These are phyloP conservation scores for Hypomontagnella submonticulosa DNA, from an alignment of 495 filamentous ascomycete species.

Conservation along the genomic window DNA sequence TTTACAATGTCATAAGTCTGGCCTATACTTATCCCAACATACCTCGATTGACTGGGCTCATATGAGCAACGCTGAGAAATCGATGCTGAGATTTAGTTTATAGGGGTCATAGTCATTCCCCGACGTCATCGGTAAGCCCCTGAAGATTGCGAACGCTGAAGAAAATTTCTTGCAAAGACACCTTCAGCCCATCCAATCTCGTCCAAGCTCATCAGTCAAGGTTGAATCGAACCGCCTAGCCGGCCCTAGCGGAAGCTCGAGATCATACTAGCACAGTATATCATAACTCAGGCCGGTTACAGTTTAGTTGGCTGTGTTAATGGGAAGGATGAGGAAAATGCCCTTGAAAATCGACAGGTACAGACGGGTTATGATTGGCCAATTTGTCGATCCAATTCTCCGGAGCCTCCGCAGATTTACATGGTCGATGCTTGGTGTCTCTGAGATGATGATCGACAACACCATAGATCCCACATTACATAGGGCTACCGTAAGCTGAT, in stretches of 20 bases:
- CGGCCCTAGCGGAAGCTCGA: constrained; percentile 18
- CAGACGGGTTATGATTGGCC: constrained; percentile 26
- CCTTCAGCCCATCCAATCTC: neutral
- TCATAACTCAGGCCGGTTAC: constrained; percentile 17
- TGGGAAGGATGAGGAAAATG: constrained; percentile 1
- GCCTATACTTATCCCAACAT: neutral
- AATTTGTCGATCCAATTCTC: constrained; percentile 25
- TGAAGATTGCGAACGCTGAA: constrained; percentile 4
- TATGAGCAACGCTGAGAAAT: too few relatives aligned
- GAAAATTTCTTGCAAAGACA: neutral
- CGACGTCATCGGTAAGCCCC: constrained; percentile 18
- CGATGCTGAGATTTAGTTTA: too few relatives aligned
- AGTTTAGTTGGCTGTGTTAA: constrained; percentile 10
- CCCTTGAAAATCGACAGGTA: constrained; percentile 29
- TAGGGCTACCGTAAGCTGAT: constrained; percentile 25
- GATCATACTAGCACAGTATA: constrained; percentile 5
- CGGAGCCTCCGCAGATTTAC: constrained; percentile 40
- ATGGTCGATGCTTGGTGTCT: constrained; percentile 24
- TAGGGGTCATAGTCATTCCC: constrained; percentile 7
- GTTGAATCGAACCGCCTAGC: constrained; percentile 14
- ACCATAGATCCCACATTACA: constrained; percentile 10
- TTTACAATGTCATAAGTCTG: too few relatives aligned
- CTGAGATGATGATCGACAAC: constrained; percentile 39
- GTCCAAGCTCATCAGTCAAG: constrained; percentile 14
- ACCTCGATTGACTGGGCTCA: neutral